These are phyloP conservation scores for Alternaria postmessia DNA, from an alignment of 2,329 filamentous ascomycete species.

Conservation along the genomic window DNA sequence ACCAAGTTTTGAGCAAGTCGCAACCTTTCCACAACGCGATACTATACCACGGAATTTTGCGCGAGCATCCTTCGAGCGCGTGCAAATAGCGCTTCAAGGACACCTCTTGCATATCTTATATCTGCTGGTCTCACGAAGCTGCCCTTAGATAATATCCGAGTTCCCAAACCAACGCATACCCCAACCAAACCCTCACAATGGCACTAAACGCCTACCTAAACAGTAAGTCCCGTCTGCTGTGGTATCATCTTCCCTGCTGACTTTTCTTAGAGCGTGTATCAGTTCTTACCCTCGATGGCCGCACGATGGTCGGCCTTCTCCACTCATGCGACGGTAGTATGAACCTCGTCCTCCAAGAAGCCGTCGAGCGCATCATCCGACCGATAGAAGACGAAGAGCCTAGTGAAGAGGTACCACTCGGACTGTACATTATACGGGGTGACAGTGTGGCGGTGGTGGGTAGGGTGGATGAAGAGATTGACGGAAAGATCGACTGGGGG, in stretches of 20 bases:
- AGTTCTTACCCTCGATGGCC: constrained; percentile 90
- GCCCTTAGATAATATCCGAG: not conserved
- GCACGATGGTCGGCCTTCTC: constrained; percentile 78
- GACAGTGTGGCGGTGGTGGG: constrained; percentile 94
- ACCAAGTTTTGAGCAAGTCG: not conserved
- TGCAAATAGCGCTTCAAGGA: not conserved
- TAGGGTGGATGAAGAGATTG: constrained; percentile 86
- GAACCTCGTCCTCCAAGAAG: constrained; percentile 85
- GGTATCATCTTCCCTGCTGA: constrained; percentile 13
- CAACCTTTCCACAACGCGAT: not conserved
- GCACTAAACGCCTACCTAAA: constrained; percentile 55
- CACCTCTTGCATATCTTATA: accelerated
- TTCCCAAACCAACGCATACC: not conserved
- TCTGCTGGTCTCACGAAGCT: not conserved
- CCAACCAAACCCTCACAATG: constrained; percentile 37
- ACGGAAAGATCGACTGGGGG: constrained; percentile 90
- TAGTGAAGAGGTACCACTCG: constrained; percentile 81
- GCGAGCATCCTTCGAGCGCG: not conserved
- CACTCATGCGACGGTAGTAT: constrained; percentile 89
- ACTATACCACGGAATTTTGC: not conserved
- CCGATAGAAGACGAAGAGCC: constrained; percentile 82
- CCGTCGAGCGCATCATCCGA: constrained; percentile 89
- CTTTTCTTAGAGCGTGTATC: constrained; percentile 78
- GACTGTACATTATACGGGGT: constrained; percentile 89
- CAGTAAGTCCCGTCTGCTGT: constrained; percentile 37